Conservation (phyloP, 306 rosid genomes). For the Malus sieversii region DNA sequence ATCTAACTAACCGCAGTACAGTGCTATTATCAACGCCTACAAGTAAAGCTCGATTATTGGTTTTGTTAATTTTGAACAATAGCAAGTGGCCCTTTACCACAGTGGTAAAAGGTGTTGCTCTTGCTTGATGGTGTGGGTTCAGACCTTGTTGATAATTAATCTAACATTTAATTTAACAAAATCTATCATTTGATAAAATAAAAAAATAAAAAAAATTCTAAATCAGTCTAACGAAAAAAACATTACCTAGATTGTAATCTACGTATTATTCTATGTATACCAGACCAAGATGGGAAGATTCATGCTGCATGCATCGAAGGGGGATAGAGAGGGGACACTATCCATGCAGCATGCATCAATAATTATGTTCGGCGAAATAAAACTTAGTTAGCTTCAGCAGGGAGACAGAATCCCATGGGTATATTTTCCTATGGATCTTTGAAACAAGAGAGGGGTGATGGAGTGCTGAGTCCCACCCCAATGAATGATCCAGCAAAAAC, state of each 20-base stretch:
- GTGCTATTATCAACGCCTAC: too few species aligned
- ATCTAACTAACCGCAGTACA: neutral
- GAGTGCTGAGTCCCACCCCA: conserved; percentile 28
- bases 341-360: conserved; percentile 27
- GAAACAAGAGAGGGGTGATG: conserved; percentile 11
- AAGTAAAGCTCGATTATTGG: too few species aligned
- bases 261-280: neutral
- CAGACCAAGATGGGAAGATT: neutral
- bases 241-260: neutral
- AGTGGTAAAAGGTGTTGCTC: accelerated
- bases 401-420: conserved; percentile 26
- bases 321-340: neutral
- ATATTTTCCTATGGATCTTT: conserved; percentile 23
- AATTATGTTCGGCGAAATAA: conserved; percentile 38
- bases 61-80: too few species aligned
- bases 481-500: conserved; percentile 5
- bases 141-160: too few species aligned
- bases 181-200: too few species aligned
- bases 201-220: too few species aligned
- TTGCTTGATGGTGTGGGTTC: too few species aligned
- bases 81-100: too few species aligned
- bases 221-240: too few species aligned
- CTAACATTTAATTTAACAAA: too few species aligned
- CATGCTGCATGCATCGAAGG: conserved; percentile 11
- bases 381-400: neutral